Evolutionary conservation across 305 asterid species (phyloP), one percentile per base, ranked within the genome.

Genomic region (Andrographis paniculata): DNA sequence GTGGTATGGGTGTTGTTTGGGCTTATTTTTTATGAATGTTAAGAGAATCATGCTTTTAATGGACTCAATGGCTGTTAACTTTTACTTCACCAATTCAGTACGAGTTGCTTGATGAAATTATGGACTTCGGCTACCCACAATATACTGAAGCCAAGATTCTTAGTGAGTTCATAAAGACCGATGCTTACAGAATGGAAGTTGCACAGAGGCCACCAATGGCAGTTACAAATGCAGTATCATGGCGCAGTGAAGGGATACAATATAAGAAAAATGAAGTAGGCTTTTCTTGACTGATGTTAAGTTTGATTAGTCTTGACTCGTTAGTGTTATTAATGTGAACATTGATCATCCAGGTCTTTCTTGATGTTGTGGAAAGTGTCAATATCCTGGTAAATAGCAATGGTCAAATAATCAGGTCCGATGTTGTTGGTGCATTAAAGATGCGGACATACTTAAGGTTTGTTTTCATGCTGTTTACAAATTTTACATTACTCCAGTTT

Each of bases 91-190:
- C n/a, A n/a, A n/a, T 33, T 50, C 61, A 89, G 96, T 89, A 89
- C 48, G 98, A 89, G 76, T 73, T 86, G 60, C 95, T 89, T 55
- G 98, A 89, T 18, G 98, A 89, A 63, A 86, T 89, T 68, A 89
- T 89, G 98, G 98, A 89, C 68, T 89, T 89, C 62, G 98, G 98
- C 49, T 89, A 89, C 66, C 96, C 98, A 42, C 98, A 89, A 78
- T 89, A 55, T 50, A 89, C 98, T 12, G 98, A 89, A 69, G 98
- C 96, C 23, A 89, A 82, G 79, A 89, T 89, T 64, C 95, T 89
- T n/a, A 82, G 95, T 17, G 98, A 89, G 76, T 89, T 86, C 75
- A 89, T 89, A 50, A 89, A 89, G 79, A 86, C 95, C 14, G 98
- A 89, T 74, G 98, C 98, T 63, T 89, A 89, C 62, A 74, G 95